These are phyloP conservation scores for Talaromyces sp. DNA, from an alignment of 2,329 filamentous ascomycete genomes.

Conservation along the genomic window DNA sequence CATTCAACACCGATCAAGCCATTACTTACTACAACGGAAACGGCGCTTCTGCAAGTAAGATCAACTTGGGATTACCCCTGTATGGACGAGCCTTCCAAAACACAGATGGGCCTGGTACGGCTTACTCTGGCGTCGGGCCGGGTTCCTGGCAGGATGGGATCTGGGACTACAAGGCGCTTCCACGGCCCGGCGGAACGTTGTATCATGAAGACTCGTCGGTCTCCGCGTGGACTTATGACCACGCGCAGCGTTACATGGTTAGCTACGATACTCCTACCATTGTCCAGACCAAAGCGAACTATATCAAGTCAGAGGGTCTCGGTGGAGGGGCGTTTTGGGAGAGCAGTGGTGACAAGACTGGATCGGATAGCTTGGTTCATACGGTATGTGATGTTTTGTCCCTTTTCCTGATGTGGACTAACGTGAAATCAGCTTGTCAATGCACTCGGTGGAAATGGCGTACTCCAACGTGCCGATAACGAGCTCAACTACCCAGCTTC, in stretches of 20 bases:
- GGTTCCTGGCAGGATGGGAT: slow-evolving; percentile 70
- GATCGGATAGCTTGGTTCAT: slow-evolving; percentile 63
- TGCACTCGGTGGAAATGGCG: slow-evolving; percentile 29
- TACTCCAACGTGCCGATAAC: slow-evolving; percentile 49
- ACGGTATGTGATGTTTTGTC: slow-evolving; percentile 36
- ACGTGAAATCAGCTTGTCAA: slow-evolving; percentile 29
- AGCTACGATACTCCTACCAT: slow-evolving; percentile 69
- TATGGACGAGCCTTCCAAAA: slow-evolving; percentile 83
- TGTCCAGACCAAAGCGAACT: slow-evolving; percentile 55
- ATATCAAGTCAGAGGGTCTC: slow-evolving; percentile 62
- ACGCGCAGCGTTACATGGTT: slow-evolving; percentile 59
- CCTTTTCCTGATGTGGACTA: not conserved
- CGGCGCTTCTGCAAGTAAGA: slow-evolving; percentile 65
- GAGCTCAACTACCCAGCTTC: slow-evolving; percentile 51
- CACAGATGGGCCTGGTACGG: slow-evolving; percentile 69
- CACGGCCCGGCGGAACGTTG: slow-evolving; percentile 62
- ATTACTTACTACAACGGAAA: slow-evolving; percentile 65
- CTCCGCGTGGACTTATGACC: slow-evolving; percentile 67
- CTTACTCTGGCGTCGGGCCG: slow-evolving; percentile 69
- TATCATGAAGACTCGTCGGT: slow-evolving; percentile 57
- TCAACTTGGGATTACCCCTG: slow-evolving; percentile 87
- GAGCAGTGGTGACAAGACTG: slow-evolving; percentile 70
- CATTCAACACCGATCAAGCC: slow-evolving; percentile 72
- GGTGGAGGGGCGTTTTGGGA: slow-evolving; percentile 99
- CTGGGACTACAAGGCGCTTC: slow-evolving; percentile 80